Base-by-base conservation (phyloP, 164 flowering plant genomes). In the Aristolochia contorta region DNA sequence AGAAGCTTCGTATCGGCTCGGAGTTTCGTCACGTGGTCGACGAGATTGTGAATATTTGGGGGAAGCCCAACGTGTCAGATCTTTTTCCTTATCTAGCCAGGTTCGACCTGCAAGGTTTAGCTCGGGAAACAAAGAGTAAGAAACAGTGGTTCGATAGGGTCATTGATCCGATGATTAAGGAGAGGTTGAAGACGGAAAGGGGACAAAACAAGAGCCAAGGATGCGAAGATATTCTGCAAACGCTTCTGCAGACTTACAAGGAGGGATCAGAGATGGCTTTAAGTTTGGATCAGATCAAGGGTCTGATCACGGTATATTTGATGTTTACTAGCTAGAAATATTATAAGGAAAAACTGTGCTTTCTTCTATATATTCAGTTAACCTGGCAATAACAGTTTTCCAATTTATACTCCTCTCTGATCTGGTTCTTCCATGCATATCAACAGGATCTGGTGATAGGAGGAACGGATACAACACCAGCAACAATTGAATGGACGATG, bases 291-390 rank as follows among this genome's bases (percentile, higher is more conserved):
- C 71, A 77, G 32, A 20, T 77, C 58, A 80, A 73, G 59, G 74
- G 76, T 47, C 32, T 80, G 53, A 63, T 77, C 32, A 56, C 75
- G 79, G 83, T n/a, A n/a, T n/a, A n/a, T 59, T n/a, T n/a, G n/a
- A n/a, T n/a, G n/a, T n/a, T n/a, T n/a, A n/a, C n/a, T n/a, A n/a
- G n/a, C n/a, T n/a, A n/a, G n/a, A n/a, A n/a, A n/a, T n/a, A n/a
- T n/a, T n/a, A n/a, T n/a, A n/a, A n/a, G n/a, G n/a, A n/a, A n/a
- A n/a, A n/a, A n/a, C n/a, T n/a, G n/a, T n/a, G n/a, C n/a, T n/a
- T n/a, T n/a, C n/a, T n/a, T n/a, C n/a, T n/a, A n/a, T n/a, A n/a
- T n/a, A n/a, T n/a, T n/a, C n/a, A n/a, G n/a, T n/a, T n/a, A n/a
- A n/a, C n/a, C n/a, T n/a, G n/a, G n/a, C n/a, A n/a, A n/a, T n/a